Base-by-base conservation (phyloP, 345 rosid genomes). In the Salix exigua region DNA sequence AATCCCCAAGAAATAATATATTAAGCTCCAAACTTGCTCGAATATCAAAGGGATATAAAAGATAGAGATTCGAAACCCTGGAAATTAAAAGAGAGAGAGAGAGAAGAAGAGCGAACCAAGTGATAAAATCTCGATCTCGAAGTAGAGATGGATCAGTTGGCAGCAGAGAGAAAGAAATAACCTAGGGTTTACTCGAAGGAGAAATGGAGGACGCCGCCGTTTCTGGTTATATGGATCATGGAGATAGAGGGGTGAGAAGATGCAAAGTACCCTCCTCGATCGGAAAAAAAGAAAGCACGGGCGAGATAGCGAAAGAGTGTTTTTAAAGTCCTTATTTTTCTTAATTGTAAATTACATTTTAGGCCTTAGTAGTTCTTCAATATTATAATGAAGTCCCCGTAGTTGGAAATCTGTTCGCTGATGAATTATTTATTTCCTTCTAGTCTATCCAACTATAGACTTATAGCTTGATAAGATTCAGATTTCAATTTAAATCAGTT, bases 181-280 rank as follows among this genome's bases (percentile, higher is more conserved):
- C 31, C 18, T 70, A 62, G 65, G 66, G 84, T 84, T 83, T 80
- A 78, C 89, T 31, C 89, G 61, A 51, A 37, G 30, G 53, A 61
- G 68, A 64, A 64, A 60, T 30, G 40, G 40, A 7, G 28, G 28
- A 25, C 28, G 23, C 63, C 63, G 63, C 63, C 28, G 63, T 12
- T 58, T 58, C 63, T 23, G 63, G 28, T 58, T 28, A 19, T 64
- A 2, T 17, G 33, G 33, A 31, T 31, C 5, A 31, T 31, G 37
- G 68, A 64, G 9, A 17, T 6, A 31, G n/a, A 31, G 35, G 35
- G 38, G 23, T 30, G 40, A 18, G 68, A 64, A 9, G 68, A 64
- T 30, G 63, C 63, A n/a, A 55, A n/a, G 26, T 21, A 55, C 61
- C 11, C 44, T 14, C 63, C 63, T 58, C 63, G 13, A 58, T 58